Base-by-base conservation (phyloP, 768 basidiomycete genomes). In the Terana coerulea region DNA sequence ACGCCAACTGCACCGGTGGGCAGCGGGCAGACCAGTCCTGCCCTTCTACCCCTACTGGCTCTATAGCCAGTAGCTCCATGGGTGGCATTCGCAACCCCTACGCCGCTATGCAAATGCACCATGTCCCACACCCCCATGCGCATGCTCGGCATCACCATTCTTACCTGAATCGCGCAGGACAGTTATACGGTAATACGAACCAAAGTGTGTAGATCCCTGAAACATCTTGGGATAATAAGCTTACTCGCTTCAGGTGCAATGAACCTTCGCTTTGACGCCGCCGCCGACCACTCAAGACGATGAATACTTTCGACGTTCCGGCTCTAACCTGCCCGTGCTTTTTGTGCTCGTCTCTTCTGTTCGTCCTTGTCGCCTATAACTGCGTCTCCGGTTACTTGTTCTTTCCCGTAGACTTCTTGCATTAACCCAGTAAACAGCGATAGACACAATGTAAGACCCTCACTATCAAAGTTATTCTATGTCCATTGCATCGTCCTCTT, bases 91-190 rank as follows among this genome's bases (percentile, higher is more conserved):
- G 76, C 48, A 68, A 80, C n/a, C 78, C 83, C 15, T 88, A 77
- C 12, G 43, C 57, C 21, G 63, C 73, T 5, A 62, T 74, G 21
- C 83, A 79, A 61, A 86, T 90, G 84, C 87, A 89, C 59, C 88
- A 88, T 56, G 84, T 89, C 39, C 84, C 87, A 1, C 87, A 88
- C 56, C 85, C 87, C 1, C 87, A 88, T 52, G 84, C 86, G 0
- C 86, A 89, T 59, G 82, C 86, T 0, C 78, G 85, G 29, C 84
- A 86, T 55, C 87, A 84, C 56, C 83, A 84, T 59, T 75, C 78
- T 3, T 73, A 76, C 53, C 56, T 83, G 35, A 73, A 72, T 59
- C 56, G 61, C n/a, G 47, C 60, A 3, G 63, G 67, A 30, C 57
- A 62, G 22, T 48, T 67, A n/a, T 67, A 67, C 42, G 57, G 48